These are phyloP conservation scores for Penicillium antarcticum DNA, from an alignment of 495 filamentous ascomycete genomes.

Conservation along the genomic window DNA sequence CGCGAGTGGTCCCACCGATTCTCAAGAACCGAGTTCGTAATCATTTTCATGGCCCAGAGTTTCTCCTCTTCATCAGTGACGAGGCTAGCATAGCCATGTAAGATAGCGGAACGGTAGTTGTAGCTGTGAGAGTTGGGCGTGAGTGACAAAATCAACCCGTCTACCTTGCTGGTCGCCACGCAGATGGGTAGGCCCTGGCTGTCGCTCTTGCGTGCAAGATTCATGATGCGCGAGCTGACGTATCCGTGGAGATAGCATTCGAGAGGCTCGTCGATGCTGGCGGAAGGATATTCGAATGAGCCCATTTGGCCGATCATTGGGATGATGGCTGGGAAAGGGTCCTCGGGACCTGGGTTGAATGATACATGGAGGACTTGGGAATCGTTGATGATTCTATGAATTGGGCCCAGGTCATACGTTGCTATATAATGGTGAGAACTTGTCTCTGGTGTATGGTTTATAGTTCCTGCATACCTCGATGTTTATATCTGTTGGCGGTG, in stretches of 20 bases:
- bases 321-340: slow-evolving; percentile 72
- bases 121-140: slow-evolving; percentile 78
- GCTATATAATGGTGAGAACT: slow-evolving; percentile 42
- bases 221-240: slow-evolving; percentile 75
- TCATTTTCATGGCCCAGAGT: slow-evolving; percentile 75
- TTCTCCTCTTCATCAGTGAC: slow-evolving; percentile 71
- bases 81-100: slow-evolving; percentile 70
- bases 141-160: slow-evolving; percentile 73
- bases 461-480: slow-evolving; percentile 53
- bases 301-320: slow-evolving; percentile 90
- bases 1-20: slow-evolving; percentile 69
- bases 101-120: slow-evolving; percentile 82
- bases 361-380: slow-evolving; percentile 79
- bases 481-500: slow-evolving; percentile 68
- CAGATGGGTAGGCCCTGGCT: slow-evolving; percentile 57
- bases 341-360: slow-evolving; percentile 59
- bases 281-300: slow-evolving; percentile 62
- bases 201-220: slow-evolving; percentile 53
- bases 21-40: slow-evolving; percentile 72
- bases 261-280: slow-evolving; percentile 58
- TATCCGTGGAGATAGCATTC: slow-evolving; percentile 90
- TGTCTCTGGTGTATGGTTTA: not conserved
- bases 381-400: slow-evolving; percentile 78
- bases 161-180: slow-evolving; percentile 65
- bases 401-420: slow-evolving; percentile 69